Base-by-base conservation (phyloP, 768 basidiomycete species). In the Hygrophoropsis aurantiaca region DNA sequence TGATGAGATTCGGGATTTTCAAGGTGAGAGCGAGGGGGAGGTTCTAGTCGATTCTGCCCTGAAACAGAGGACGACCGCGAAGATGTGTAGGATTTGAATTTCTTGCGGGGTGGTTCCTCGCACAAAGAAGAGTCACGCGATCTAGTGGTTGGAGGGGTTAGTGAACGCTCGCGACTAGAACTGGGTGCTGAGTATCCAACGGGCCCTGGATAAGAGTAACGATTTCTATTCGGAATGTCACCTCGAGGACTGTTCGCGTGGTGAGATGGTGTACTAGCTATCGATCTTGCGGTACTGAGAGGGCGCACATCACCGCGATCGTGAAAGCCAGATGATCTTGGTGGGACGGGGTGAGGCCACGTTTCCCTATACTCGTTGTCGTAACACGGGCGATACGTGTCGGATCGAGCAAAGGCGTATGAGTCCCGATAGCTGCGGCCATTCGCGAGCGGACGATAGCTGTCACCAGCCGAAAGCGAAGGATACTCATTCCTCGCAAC, bases 311-410 rank as follows among this genome's bases (percentile, higher is more conserved):
- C 62, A 41, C 42, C 54, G 44, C 55, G 60, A 40, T 68, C 66
- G 39, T 54, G n/a, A 9, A 40, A n/a, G 10, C 42, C 38, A 27
- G 61, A 42, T 43, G 52, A 54, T 49, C 57, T 53, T 40, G 43
- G 57, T 23, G 47, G 44, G 55, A 58, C 42, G 56, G 62, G 25
- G 60, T 50, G n/a, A 62, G 60, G 47, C 63, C 64, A 36, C 66
- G 62, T 44, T 18, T 48, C n/a, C 61, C 71, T 57, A 36, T 67
- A 49, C 21, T 69, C 65, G 46, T 66, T 66, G 24, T 67, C 50
- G 48, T 77, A 75, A 32, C 57, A 59, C 19, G 81, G 81, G 46
- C 81, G 69, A 55, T 85, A 83, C 6, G 72, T 74, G 58, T 86
- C 75, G 40, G 70, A 42, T 55, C 59, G 51, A 16, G 64, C 59